A percentile compares a stretch with the other conserved stretches of the same genome.
These are phyloP conservation scores for Tylopilus sp. DNA, from an alignment of 1,284 basidiomycete species.

Conservation along the genomic window DNA sequence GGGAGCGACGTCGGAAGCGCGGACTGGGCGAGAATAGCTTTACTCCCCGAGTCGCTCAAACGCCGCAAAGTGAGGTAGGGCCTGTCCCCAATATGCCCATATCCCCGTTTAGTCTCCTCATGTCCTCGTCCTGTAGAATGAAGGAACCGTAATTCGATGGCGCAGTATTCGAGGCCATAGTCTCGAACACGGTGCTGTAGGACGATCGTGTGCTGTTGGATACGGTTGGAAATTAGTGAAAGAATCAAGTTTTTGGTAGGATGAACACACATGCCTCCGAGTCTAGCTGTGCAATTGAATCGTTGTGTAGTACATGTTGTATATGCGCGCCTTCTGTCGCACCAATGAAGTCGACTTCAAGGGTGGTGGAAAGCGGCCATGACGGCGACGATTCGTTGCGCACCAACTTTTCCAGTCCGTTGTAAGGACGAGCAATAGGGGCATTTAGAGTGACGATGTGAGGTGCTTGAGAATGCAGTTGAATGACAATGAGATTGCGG, in stretches of 20 bases:
- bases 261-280: constrained; percentile 16
- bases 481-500: constrained; percentile 34
- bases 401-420: constrained; percentile 32
- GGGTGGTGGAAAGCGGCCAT: constrained; percentile 35
- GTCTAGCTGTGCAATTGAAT: constrained; percentile 36
- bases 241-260: background rate
- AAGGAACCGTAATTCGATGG: constrained; percentile 23
- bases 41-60: constrained; percentile 16
- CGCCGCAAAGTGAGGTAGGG: constrained; percentile 34
- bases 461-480: constrained; percentile 10
- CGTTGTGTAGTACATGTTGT: constrained; percentile 22
- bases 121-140: constrained; percentile 6
- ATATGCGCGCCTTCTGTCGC: constrained; percentile 24
- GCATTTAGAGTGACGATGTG: constrained; percentile 14
- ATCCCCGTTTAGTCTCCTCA: constrained; percentile 18
- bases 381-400: constrained; percentile 40
- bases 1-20: constrained; percentile 21
- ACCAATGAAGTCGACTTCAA: constrained; percentile 35
- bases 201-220: constrained; percentile 27
- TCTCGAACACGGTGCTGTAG: constrained; percentile 36
- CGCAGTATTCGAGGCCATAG: constrained; percentile 33
- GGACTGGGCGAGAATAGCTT: constrained; percentile 17
- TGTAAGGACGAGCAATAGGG: constrained; percentile 34
- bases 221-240: background rate
- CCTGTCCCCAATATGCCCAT: constrained; percentile 26